Evolutionary conservation across 805 yeast genomes (phyloP), one percentile per base, ranked within the genome.

Genomic region (Lipomyces yamanashiensis): DNA sequence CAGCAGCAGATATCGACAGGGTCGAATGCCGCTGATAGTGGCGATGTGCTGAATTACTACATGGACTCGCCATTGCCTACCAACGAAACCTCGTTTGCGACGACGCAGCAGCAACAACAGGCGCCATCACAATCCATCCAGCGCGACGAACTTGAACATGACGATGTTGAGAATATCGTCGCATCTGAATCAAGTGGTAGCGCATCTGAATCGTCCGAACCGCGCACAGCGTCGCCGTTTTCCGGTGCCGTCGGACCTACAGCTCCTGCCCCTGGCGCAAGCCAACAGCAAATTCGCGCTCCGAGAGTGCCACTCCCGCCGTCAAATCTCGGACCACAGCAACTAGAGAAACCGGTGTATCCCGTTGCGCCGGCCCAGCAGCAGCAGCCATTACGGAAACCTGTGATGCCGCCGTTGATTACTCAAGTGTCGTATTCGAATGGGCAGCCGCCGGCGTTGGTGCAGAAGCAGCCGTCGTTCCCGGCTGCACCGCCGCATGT

Each of bases 201-300:
- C 9, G 41, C 60, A 15, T 50, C 66, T 15, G 59, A 58, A 12
- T 55, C 55, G 15, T 63, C 67, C 9, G 67, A 63, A 39, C 67
- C 67, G 9, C 61, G 67, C 13, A 63, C 67, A 0, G 67, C 58
- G 52, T 63, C 67, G 9, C 67, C 67, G 17, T 58, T 50, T 48
- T n/a, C 43, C 12, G 43, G 41, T 28, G n/a, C 54, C 13, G 21
- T 7, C 15, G 53, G 5, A 17, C 7, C 23, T n/a, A n/a, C 34
- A 49, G 53, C 34, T 2, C 23, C 51, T 13, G 34, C 49, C 17
- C 21, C 59, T 15, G 52, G 53, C 7, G 48, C 59, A 2, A 53
- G 45, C 5, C 41, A 28, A 5, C 28, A 28, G 28, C 39, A 39
- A 28, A 40, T 12, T 43, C 59, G 48, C 7, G 52, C 39, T n/a